Base-by-base conservation (phyloP, 2,329 filamentous ascomycete species). In the Stagonosporopsis vannaccii region DNA sequence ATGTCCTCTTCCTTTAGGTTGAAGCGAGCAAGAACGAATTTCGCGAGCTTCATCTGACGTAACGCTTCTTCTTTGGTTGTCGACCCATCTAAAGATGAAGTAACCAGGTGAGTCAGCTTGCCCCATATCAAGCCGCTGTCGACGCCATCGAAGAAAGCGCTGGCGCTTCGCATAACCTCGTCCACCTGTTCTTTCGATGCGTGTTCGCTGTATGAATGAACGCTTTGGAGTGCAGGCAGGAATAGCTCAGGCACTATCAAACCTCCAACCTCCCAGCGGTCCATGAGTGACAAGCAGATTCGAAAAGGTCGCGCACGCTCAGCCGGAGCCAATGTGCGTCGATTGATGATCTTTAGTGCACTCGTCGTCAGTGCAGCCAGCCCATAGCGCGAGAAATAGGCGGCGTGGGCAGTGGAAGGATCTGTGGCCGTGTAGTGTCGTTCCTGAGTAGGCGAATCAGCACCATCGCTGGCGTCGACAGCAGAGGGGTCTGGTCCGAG, bases 1-100 rank as follows among this genome's bases (percentile, higher is more conserved):
- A 99, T 98, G 71, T 99, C 96, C 74, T 98, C 95, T 76, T 99
- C 95, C 49, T 89, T 87, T 45, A 98, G 85, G 74, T 97, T 98
- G 81, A 99, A 99, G 65, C 94, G 89, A 5, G 85, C 79, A 61
- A 97, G 79, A 51, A 97, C 88, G 75, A 98, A 99, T 59, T 84
- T 85, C 50, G 93, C 87, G 37, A 97, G 81, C 19, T 85, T 84
- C 50, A 97, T 80, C 59, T 89, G 88, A 51, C 85, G 84, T 59
- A 84, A 51, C 15, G 77, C 77, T 52, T 86, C 81, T 30, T 58
- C 20, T 12, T 20, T 49, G 1, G 39, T 40, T 26, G 20, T 49
- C 9, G 55, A 58, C 5, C 55, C 44, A 4, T 79, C 76, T 23
- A 77, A 52, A 42, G 79, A 73, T 17, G 80, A 78, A 28, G 79